These are phyloP conservation scores for Hypoxylon fragiforme DNA, from an alignment of 495 filamentous ascomycete genomes.

Conservation along the genomic window DNA sequence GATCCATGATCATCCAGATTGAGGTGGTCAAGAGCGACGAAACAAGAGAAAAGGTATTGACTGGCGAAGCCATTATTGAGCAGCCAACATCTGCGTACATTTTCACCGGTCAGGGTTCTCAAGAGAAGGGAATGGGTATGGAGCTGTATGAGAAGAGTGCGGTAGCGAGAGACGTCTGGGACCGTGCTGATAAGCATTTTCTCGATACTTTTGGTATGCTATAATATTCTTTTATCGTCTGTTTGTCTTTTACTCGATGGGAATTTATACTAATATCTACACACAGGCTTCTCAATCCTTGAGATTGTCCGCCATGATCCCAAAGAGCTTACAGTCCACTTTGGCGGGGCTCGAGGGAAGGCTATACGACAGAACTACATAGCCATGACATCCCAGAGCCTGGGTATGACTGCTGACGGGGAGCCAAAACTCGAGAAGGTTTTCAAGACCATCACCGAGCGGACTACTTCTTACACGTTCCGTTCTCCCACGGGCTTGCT, in stretches of 20 bases:
- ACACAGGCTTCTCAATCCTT: conserved; percentile 77
- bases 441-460: conserved; percentile 83
- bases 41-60: conserved; percentile 78
- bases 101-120: conserved; percentile 86
- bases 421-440: conserved; percentile 86
- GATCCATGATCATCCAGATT: conserved; percentile 87
- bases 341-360: conserved; percentile 83
- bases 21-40: conserved; percentile 74
- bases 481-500: conserved; percentile 81
- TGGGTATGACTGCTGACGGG: conserved; percentile 68
- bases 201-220: conserved; percentile 87
- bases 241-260: too few relatives aligned
- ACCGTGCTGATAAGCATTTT: conserved; percentile 84
- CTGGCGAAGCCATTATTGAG: conserved; percentile 85
- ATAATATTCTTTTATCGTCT: too few relatives aligned
- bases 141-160: conserved; percentile 80
- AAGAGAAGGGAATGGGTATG: conserved; percentile 95
- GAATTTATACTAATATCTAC: too few relatives aligned
- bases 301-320: conserved; percentile 92
- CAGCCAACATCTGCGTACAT: conserved; percentile 84
- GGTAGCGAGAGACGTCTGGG: conserved; percentile 86
- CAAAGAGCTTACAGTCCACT: conserved; percentile 88
- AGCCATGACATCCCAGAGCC: conserved; percentile 87
- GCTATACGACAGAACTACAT: conserved; percentile 90
- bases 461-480: conserved; percentile 83